Evolutionary conservation across 345 rosid species (phyloP).

Genomic region (Citrus hindsii): DNA sequence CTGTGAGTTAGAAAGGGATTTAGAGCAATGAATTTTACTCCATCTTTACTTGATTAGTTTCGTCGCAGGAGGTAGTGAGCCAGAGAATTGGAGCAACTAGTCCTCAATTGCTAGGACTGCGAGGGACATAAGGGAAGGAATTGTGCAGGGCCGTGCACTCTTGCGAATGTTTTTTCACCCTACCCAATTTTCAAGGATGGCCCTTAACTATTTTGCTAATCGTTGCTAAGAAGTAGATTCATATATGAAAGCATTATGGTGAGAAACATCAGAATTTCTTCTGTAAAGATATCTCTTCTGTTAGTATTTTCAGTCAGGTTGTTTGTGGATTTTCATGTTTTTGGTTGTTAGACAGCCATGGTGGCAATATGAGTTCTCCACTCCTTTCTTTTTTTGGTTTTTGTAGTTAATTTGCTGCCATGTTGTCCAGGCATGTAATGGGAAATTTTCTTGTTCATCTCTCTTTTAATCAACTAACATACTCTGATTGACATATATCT

Average conservation of each 20-base stretch:
- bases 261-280: slow-evolving; percentile 12
- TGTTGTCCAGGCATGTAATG: background rate
- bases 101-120: slow-evolving; percentile 61
- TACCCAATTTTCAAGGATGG: slow-evolving; percentile 39
- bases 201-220: slow-evolving; percentile 40
- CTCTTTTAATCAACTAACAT: background rate
- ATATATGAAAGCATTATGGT: slow-evolving; percentile 20
- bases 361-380: background rate
- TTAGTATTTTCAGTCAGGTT: background rate
- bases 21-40: slow-evolving; percentile 34
- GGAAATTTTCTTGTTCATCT: background rate
- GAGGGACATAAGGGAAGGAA: slow-evolving; percentile 51
- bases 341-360: background rate
- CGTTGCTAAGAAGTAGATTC: slow-evolving; percentile 40
- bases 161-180: slow-evolving; percentile 47
- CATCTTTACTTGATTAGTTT: slow-evolving; percentile 65
- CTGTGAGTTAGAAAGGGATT: background rate
- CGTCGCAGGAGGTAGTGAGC: slow-evolving; percentile 53
- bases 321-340: background rate
- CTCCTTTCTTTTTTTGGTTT: background rate
- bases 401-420: background rate
- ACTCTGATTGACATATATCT: background rate
- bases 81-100: slow-evolving; percentile 33
- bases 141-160: slow-evolving; percentile 65
- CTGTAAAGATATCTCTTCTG: background rate